Evolutionary conservation across 2,329 filamentous ascomycete species (phyloP).

Genomic region (Ceratocystis destructans): DNA sequence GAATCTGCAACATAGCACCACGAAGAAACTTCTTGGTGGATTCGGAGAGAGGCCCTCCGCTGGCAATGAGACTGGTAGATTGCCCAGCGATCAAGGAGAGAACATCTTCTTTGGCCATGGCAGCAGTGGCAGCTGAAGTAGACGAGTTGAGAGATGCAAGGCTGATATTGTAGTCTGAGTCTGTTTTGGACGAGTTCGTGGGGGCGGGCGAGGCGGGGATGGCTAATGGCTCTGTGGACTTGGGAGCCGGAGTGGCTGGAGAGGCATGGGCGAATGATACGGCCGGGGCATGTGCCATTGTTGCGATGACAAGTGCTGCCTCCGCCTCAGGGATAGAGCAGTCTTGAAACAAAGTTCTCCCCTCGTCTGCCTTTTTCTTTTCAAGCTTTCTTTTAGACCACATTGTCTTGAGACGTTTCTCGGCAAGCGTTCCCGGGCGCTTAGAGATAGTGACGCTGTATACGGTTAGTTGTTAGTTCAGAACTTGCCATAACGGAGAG

Average conservation of each 20-base stretch:
- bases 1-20: conserved; percentile 22
- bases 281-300: neutral
- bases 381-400: neutral
- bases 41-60: conserved; percentile 28
- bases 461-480: neutral
- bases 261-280: neutral
- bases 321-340: conserved; percentile 8
- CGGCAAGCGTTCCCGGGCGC: conserved; percentile 8
- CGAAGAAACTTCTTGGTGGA: conserved; percentile 35
- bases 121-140: neutral
- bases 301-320: conserved; percentile 12
- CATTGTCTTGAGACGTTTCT: conserved; percentile 8
- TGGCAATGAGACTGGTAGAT: conserved; percentile 32
- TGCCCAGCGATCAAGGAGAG: conserved; percentile 37
- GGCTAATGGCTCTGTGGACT: neutral
- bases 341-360: neutral
- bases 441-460: neutral
- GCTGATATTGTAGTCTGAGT: conserved; percentile 9
- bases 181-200: conserved; percentile 16
- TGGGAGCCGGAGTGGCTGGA: conserved; percentile 3
- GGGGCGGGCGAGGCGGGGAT: conserved; percentile 17
- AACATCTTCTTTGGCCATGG: conserved; percentile 24
- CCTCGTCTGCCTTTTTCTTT: neutral
- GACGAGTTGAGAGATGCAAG: neutral
- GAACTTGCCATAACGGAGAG: neutral